These are phyloP conservation scores for Xylaria sp. DNA, from an alignment of 2,329 filamentous ascomycete genomes.

Conservation along the genomic window DNA sequence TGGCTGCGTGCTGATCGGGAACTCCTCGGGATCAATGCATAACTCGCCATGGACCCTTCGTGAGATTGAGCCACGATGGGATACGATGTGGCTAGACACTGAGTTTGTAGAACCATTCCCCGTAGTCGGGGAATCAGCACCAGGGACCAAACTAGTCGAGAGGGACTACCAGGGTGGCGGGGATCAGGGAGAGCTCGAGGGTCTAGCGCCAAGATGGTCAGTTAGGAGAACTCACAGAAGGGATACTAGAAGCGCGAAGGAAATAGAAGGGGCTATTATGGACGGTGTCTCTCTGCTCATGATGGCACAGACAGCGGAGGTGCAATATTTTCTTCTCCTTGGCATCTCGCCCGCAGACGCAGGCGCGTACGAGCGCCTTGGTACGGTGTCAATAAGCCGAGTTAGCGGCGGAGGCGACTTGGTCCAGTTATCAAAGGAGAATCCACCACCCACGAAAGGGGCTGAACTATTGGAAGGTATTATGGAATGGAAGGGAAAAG, in stretches of 20 bases:
- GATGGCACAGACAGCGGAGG: background rate
- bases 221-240: background rate
- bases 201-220: background rate
- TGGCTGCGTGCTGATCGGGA: background rate
- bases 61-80: slow-evolving; percentile 1
- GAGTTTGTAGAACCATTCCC: background rate
- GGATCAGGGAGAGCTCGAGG: background rate
- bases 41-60: slow-evolving; percentile 6
- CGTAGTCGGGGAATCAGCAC: background rate
- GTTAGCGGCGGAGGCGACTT: slow-evolving; percentile 2
- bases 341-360: background rate
- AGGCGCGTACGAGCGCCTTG: slow-evolving; percentile 1
- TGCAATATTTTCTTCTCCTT: slow-evolving; percentile 1
- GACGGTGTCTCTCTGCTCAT: slow-evolving; percentile 5
- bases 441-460: background rate
- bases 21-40: background rate
- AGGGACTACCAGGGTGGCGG: background rate
- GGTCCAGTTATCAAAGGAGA: background rate
- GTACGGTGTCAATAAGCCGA: background rate
- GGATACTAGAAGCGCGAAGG: background rate
- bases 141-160: background rate
- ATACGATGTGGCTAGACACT: background rate
- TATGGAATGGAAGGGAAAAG: slow-evolving; percentile 3
- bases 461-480: background rate
- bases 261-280: background rate